A percentile compares a stretch with the other conserved stretches of the same genome.
Conservation (phyloP, 75 land plant genomes). For the Ceratopteris richardii region DNA sequence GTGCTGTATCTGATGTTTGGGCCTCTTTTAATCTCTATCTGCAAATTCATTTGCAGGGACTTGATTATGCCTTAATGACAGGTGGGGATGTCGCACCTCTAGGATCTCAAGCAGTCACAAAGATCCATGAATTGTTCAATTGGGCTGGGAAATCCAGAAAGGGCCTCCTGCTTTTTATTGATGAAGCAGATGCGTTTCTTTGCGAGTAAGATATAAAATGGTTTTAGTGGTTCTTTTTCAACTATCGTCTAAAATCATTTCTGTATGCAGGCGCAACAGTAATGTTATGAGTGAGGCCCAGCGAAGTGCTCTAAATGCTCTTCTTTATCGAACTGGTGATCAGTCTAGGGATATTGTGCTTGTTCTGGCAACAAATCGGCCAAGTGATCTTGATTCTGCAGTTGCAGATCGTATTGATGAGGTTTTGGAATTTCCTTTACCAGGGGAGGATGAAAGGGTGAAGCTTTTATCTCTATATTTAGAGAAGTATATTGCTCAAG, state of each 20-base stretch:
- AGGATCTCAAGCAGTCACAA: slow-evolving; percentile 89
- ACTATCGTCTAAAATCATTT: too few relatives aligned
- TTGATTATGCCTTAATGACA: slow-evolving; percentile 97
- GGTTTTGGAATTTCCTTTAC: slow-evolving; percentile 59
- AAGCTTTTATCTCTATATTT: slow-evolving; percentile 72
- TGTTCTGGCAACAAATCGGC: slow-evolving; percentile 88
- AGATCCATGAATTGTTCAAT: slow-evolving; percentile 85
- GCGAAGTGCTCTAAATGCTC: slow-evolving; percentile 89
- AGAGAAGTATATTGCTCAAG: slow-evolving; percentile 72
- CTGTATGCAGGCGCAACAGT: slow-evolving; percentile 66
- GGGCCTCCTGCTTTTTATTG: slow-evolving; percentile 86
- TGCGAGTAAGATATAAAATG: slow-evolving; percentile 94
- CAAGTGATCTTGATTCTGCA: slow-evolving; percentile 87
- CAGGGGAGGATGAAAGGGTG: slow-evolving; percentile 66
- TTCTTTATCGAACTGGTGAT: slow-evolving; percentile 89
- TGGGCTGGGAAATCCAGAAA: slow-evolving; percentile 74
- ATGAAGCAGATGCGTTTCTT: slow-evolving; percentile 96
- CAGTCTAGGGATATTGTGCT: slow-evolving; percentile 88
- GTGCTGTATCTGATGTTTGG: too few relatives aligned
- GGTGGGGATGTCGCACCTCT: slow-evolving; percentile 97
- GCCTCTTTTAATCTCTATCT: not conserved
- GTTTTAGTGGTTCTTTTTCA: too few relatives aligned
- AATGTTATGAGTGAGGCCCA: slow-evolving; percentile 96
- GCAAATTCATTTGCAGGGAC: slow-evolving; percentile 39
- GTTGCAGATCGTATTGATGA: slow-evolving; percentile 86